Evolutionary conservation across 176 grass and related monocot genomes (phyloP), one percentile per base, ranked within the genome.

Genomic region (Zoysia japonica): DNA sequence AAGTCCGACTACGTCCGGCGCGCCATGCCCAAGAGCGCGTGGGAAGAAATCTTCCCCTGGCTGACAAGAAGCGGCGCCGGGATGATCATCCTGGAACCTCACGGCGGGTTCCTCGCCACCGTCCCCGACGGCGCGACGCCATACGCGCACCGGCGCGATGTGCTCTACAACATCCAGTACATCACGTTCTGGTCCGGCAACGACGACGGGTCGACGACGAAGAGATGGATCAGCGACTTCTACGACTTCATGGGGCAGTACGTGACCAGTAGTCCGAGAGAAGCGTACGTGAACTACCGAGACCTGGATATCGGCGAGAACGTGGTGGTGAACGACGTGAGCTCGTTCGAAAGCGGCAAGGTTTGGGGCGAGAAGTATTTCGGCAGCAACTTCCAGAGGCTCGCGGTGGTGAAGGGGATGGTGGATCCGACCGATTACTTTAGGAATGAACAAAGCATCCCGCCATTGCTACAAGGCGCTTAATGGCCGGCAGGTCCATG

Each of bases 231-330:
- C 20, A 16, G 8, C 41, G 51, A 0, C 35, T 45, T 83, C 55
- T 90, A 86, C 68, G 16, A 19, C 1, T 69, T 76, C 56, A 83
- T 90, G 80, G 67, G 5, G 37, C 43, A 52, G 2, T 65, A 59
- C 47, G 88, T 87, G 42, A 79, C 41, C 80, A 76, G 36, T 5
- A 68, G 45, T 36, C 84, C 85, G 7, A 88, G 89, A 53, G 74
- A 67, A 50, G 75, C 89, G 42, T 91, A 91, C 47, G 68, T 83
- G 10, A 91, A 91, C 71, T 88, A 75, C 67, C 51, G 74, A 47
- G 89, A 91, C 83, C 74, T 85, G 37, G 89, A 82, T 55, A 47
- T 91, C 61, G 89, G 89, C 13, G 41, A 54, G 69, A 91, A 87
- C 63, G 35, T 47, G 45, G 77, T 80, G 65, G 42, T 60, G 5